Evolutionary conservation across 1,284 basidiomycete species (phyloP), one percentile per base, ranked within the genome.

Genomic region (Fomitopsis betulina): DNA sequence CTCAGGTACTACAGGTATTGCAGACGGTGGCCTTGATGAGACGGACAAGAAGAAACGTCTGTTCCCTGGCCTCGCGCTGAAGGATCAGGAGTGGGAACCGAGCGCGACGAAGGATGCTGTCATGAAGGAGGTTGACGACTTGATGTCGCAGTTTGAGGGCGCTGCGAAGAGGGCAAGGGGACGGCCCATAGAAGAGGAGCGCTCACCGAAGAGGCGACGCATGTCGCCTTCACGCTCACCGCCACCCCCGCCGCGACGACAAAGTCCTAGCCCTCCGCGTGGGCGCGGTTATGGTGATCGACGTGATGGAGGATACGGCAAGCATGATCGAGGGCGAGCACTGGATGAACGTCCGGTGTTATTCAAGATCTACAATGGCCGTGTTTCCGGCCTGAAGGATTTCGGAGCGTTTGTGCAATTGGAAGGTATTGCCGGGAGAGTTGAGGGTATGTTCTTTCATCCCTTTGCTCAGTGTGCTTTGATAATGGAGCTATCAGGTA

Each of bases 291-390:
- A 79, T 60, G 74, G 71, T 39, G 73, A 79, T 53, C 72, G 76
- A 62, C 74, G 75, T 60, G 76, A 78, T 60, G 75, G 80, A 43
- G 72, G 77, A 56, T 70, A 77, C 54, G 74, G 74, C 42, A 72
- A 75, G 62, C 69, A 66, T 40, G 62, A 57, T 17, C 57, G 77
- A 45, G 74, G 77, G 2, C 74, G 81, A 43, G 67, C 69, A 25
- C 53, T 90, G 47, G 94, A 99, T 70, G 93, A 96, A 42, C 80
- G 80, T 54, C 95, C 97, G 0, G 78, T 98, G 1, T 71, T 98
- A 40, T 98, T 89, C 85, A 98, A 98, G 79, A 94, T 98, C 50
- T 99, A 99, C 75, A 81, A 85, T 59, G 96, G 95, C 7, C 87
- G 85, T 58, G 89, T 99, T 25, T 82, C 90, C 5, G 87, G 90